phyloP scores from a whole-genome alignment of 148 eudicot genomes.

The Pharnaceum exiguum region DNA sequence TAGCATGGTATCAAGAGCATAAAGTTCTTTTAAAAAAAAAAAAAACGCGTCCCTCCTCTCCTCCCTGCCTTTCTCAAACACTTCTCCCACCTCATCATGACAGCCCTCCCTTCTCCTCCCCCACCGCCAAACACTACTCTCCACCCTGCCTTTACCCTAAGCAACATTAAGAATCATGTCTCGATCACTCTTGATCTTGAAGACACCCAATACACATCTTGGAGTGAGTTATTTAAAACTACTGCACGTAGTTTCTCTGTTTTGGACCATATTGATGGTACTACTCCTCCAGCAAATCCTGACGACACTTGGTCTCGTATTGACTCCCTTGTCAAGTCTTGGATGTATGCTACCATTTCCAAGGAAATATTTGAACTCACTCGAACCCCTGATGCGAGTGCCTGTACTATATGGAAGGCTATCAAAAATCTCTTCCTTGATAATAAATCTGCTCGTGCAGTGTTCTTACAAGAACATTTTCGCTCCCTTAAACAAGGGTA shows the following conservation, averaged over 20 bases:
- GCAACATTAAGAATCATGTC: not conserved
- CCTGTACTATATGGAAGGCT: not conserved
- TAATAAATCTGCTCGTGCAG: not conserved
- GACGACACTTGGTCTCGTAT: not conserved
- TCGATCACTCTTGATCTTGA: not conserved
- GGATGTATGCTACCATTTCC: not conserved
- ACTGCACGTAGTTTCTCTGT: not conserved
- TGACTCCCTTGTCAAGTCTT: not conserved
- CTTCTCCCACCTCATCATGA: too few relatives aligned
- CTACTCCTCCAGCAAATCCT: not conserved
- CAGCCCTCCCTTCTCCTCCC: too few relatives aligned
- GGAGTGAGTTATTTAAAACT: not conserved
- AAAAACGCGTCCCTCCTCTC: too few relatives aligned
- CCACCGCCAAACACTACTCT: not conserved
- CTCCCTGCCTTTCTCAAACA: too few relatives aligned
- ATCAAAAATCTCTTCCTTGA: not conserved
- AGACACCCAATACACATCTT: not conserved
- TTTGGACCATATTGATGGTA: not conserved
- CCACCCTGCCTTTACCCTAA: not conserved
- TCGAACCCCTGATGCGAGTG: not conserved
- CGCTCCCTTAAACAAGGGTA: not conserved
- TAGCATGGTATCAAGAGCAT: too few relatives aligned
- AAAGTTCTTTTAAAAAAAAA: too few relatives aligned
- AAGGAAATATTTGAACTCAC: not conserved
- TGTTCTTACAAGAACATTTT: not conserved